Conservation (phyloP, 1,284 basidiomycete species). For the Xerocomus cyaneibrunnescens region DNA sequence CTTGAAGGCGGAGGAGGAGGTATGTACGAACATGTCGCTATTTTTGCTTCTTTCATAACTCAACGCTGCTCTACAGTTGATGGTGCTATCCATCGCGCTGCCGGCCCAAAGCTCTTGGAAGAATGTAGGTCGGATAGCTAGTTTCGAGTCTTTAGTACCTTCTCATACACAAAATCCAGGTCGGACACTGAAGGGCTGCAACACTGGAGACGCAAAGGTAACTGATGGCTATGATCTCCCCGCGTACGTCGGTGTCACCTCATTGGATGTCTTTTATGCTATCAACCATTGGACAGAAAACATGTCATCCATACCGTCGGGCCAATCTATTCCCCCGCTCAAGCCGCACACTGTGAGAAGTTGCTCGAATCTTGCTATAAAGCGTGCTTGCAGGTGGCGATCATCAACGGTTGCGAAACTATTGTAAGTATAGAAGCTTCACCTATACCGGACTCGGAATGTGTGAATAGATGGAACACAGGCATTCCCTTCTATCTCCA, state of each 20-base stretch:
- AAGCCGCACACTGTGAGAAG: conserved; percentile 47
- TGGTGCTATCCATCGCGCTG: conserved; percentile 85
- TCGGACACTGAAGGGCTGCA: conserved; percentile 68
- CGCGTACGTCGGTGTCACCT: conserved; percentile 47
- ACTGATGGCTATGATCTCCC: conserved; percentile 74
- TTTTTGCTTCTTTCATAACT: background rate
- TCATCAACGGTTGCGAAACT: conserved; percentile 58
- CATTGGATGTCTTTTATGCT: background rate
- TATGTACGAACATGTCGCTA: conserved; percentile 34
- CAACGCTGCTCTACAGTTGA: conserved; percentile 54
- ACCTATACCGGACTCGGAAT: background rate
- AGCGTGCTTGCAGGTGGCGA: conserved; percentile 62
- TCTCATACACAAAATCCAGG: conserved; percentile 41
- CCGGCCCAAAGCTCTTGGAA: conserved; percentile 60
- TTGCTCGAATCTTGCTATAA: conserved; percentile 75
- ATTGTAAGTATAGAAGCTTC: conserved; percentile 47
- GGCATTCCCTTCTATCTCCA: conserved; percentile 82
- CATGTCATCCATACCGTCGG: conserved; percentile 92
- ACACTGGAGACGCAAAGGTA: conserved; percentile 83
- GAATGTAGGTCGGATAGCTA: conserved; percentile 14
- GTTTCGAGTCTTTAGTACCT: background rate
- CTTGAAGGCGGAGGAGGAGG: conserved; percentile 67
- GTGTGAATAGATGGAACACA: conserved; percentile 28
- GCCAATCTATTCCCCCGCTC: conserved; percentile 64
- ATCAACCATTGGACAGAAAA: conserved; percentile 41